Percentiles rank a stretch among this genome's conserved stretches.
Conservation (phyloP, 1,284 basidiomycete genomes). For the Ustilago xerochloae region DNA sequence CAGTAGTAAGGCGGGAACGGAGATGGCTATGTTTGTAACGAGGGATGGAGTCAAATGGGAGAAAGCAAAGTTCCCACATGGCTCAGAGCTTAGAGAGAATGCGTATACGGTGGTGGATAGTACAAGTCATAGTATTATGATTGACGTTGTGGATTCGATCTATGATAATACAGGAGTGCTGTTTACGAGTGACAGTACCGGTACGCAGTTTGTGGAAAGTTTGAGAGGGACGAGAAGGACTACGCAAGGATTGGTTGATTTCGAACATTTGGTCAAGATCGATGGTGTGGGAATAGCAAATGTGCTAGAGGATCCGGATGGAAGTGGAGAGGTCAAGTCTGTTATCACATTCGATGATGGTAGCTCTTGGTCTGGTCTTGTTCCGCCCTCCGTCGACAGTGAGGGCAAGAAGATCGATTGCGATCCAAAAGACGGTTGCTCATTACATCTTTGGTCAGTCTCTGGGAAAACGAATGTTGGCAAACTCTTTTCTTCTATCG, state of each 20-base stretch:
- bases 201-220: constrained; percentile 92
- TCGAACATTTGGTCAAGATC: constrained; percentile 88
- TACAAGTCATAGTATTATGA: constrained; percentile 88
- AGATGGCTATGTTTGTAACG: constrained; percentile 64
- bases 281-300: constrained; percentile 94
- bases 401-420: constrained; percentile 77
- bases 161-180: constrained; percentile 82
- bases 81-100: constrained; percentile 83
- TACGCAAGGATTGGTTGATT: constrained; percentile 87
- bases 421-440: constrained; percentile 76
- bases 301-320: constrained; percentile 75
- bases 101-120: constrained; percentile 96
- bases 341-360: constrained; percentile 93
- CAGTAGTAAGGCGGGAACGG: constrained; percentile 31
- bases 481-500: constrained; percentile 89
- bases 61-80: constrained; percentile 78
- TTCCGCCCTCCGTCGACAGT: constrained; percentile 75
- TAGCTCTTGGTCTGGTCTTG: constrained; percentile 80
- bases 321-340: constrained; percentile 77
- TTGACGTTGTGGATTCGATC: constrained; percentile 77
- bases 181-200: constrained; percentile 93
- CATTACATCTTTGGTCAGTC: constrained; percentile 90
- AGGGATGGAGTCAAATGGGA: constrained; percentile 59
- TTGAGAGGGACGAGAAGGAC: constrained; percentile 91
- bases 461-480: constrained; percentile 91